Conservation (phyloP, 805 yeast genomes). For the Sugiyamaella smithiae region DNA sequence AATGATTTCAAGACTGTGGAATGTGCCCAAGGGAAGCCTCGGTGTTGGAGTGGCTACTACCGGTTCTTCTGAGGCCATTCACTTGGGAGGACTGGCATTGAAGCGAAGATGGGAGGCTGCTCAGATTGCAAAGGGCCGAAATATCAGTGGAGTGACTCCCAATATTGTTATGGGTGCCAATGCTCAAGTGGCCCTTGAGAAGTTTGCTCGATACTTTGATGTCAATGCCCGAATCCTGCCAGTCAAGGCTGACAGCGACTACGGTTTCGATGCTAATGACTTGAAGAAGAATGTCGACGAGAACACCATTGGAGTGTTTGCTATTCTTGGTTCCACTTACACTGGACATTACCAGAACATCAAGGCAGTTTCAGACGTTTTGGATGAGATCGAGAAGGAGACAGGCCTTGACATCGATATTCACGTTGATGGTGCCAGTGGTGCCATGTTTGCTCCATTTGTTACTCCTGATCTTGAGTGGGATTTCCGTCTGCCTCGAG, state of each 20-base stretch:
- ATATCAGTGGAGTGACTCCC: constrained; percentile 52
- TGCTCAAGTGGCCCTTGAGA: constrained; percentile 92
- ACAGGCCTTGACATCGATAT: constrained; percentile 71
- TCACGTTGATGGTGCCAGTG: constrained; percentile 93
- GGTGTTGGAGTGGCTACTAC: constrained; percentile 90
- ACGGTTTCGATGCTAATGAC: constrained; percentile 58
- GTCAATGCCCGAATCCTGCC: constrained; percentile 79
- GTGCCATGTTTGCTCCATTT: constrained; percentile 87
- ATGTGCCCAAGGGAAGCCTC: constrained; percentile 51
- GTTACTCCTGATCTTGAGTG: constrained; percentile 70
- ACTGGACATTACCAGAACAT: constrained; percentile 91
- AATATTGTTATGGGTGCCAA: constrained; percentile 89
- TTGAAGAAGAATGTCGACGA: constrained; percentile 73
- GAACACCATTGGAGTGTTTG: constrained; percentile 88
- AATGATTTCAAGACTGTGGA: constrained; percentile 77
- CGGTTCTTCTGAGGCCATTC: constrained; percentile 91
- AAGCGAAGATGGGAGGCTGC: constrained; percentile 82
- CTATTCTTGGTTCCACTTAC: constrained; percentile 85
- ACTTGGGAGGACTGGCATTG: constrained; percentile 91
- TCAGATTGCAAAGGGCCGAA: constrained; percentile 57
- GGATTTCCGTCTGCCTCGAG: constrained; percentile 80
- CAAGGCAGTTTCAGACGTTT: constrained; percentile 52
- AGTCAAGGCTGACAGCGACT: constrained; percentile 57
- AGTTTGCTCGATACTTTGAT: constrained; percentile 90
- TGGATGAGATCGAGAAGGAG: constrained; percentile 66